Conservation (phyloP, 495 filamentous ascomycete genomes). For the Tuber brumale region DNA sequence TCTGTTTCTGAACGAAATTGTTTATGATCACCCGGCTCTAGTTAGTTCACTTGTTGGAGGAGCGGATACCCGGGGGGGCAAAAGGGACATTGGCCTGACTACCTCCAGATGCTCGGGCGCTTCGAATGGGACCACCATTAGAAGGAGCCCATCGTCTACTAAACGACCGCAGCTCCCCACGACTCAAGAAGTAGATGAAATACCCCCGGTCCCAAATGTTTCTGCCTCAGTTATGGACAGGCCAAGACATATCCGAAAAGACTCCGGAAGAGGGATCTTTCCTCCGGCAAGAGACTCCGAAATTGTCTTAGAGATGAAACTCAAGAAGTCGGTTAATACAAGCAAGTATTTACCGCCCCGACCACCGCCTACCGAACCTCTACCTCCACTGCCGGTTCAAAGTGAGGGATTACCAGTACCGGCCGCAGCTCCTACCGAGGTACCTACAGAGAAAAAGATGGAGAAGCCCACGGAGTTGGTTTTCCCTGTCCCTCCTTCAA, state of each 20-base stretch:
- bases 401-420: background rate
- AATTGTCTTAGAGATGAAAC: conserved; percentile 24
- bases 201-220: background rate
- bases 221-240: conserved; percentile 22
- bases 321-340: conserved; percentile 15
- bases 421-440: background rate
- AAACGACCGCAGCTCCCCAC: conserved; percentile 17
- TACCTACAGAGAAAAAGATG: background rate
- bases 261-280: conserved; percentile 27
- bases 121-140: conserved; percentile 10
- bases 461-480: conserved; percentile 16
- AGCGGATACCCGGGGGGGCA: background rate
- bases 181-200: conserved; percentile 9
- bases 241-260: conserved; percentile 18
- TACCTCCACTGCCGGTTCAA: conserved; percentile 7
- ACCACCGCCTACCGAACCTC: background rate
- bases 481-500: conserved; percentile 22
- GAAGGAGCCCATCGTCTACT: conserved; percentile 28
- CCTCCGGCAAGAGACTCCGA: conserved; percentile 28
- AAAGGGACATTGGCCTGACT: conserved; percentile 22
- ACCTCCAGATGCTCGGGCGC: conserved; percentile 23
- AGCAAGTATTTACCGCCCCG: conserved; percentile 3
- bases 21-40: conserved; percentile 29
- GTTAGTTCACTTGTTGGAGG: conserved; percentile 26
- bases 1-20: conserved; percentile 35